These are phyloP conservation scores for Papiliotrema laurentii DNA, from an alignment of 1,284 basidiomycete genomes.

Conservation along the genomic window DNA sequence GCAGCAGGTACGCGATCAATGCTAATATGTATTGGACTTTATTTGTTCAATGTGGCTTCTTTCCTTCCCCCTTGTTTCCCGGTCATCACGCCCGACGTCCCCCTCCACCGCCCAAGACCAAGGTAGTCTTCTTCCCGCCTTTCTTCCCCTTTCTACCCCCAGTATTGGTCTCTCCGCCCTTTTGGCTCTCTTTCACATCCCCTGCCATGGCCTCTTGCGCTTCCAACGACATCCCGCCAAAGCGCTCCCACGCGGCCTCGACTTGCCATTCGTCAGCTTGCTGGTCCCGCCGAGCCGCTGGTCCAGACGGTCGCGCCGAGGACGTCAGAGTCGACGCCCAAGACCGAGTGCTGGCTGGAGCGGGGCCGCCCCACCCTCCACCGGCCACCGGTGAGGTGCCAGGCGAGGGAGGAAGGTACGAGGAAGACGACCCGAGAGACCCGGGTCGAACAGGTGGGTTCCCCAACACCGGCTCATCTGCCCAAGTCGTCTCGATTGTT, in stretches of 20 bases:
- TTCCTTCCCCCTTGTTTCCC: not conserved
- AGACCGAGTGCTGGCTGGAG: slow-evolving; percentile 13
- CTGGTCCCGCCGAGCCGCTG: slow-evolving; percentile 26
- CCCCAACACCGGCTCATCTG: slow-evolving; percentile 3
- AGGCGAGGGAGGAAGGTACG: slow-evolving; percentile 5
- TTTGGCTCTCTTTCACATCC: slow-evolving; percentile 26
- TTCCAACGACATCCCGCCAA: slow-evolving; percentile 52
- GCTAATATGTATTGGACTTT: no score
- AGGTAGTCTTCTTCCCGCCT: slow-evolving; percentile 55
- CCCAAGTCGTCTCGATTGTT: slow-evolving; percentile 16
- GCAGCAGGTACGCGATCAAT: no score
- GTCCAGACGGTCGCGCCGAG: slow-evolving; percentile 13
- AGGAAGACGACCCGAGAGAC: slow-evolving; percentile 10
- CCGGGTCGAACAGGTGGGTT: slow-evolving; percentile 11
- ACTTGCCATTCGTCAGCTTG: slow-evolving; percentile 67
- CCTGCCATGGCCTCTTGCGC: not conserved
- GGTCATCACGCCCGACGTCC: slow-evolving; percentile 1
- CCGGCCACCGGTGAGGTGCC: slow-evolving; percentile 18
- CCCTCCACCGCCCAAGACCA: slow-evolving; percentile 4
- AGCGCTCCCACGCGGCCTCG: slow-evolving; percentile 73
- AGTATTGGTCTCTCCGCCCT: slow-evolving; percentile 40
- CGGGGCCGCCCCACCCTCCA: slow-evolving; percentile 15
- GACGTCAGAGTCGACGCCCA: slow-evolving; percentile 28
- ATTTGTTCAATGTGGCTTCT: no score
- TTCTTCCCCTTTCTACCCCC: slow-evolving; percentile 42